Percentiles rank a stretch among this genome's conserved stretches.
Evolutionary conservation across 768 basidiomycete genomes (phyloP).

Genomic region (Coprinellus aureogranulatus): DNA sequence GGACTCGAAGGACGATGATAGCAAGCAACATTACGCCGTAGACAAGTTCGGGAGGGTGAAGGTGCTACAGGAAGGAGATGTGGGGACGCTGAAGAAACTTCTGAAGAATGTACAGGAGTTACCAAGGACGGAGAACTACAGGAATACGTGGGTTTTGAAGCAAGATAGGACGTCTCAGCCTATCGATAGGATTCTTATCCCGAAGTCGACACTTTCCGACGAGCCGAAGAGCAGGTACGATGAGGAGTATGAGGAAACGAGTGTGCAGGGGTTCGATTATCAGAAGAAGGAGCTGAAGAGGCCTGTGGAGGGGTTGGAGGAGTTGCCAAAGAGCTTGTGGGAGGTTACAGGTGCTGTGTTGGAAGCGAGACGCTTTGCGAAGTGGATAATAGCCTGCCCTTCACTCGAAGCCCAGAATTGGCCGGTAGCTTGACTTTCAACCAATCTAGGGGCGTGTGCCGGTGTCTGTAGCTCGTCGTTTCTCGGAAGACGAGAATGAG

Average conservation of each 20-base stretch:
- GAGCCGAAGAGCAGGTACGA: slow-evolving; percentile 9
- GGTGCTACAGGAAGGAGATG: slow-evolving; percentile 23
- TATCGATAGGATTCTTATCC: slow-evolving; percentile 32
- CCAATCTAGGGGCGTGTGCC: too few species aligned
- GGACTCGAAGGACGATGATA: not conserved
- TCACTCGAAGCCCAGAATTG: too few species aligned
- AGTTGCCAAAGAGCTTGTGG: slow-evolving; percentile 28
- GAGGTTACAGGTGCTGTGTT: slow-evolving; percentile 31
- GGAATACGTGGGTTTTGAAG: slow-evolving; percentile 35
- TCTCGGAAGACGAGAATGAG: too few species aligned
- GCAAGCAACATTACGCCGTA: slow-evolving; percentile 20
- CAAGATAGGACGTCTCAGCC: slow-evolving; percentile 30
- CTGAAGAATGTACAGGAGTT: slow-evolving; percentile 19
- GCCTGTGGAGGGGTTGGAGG: slow-evolving; percentile 23
- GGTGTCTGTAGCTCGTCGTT: too few species aligned
- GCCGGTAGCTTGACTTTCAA: too few species aligned
- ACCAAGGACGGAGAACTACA: slow-evolving; percentile 25
- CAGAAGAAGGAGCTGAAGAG: slow-evolving; percentile 24
- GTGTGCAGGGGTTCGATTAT: slow-evolving; percentile 36
- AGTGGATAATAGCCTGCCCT: too few species aligned
- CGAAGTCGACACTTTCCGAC: slow-evolving; percentile 1
- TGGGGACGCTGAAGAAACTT: slow-evolving; percentile 23
- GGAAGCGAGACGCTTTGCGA: slow-evolving; percentile 24
- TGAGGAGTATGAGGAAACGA: slow-evolving; percentile 24
- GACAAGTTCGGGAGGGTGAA: slow-evolving; percentile 31